Base-by-base conservation (phyloP, 148 eudicot genomes). In the Rhododendron mucronatum region DNA sequence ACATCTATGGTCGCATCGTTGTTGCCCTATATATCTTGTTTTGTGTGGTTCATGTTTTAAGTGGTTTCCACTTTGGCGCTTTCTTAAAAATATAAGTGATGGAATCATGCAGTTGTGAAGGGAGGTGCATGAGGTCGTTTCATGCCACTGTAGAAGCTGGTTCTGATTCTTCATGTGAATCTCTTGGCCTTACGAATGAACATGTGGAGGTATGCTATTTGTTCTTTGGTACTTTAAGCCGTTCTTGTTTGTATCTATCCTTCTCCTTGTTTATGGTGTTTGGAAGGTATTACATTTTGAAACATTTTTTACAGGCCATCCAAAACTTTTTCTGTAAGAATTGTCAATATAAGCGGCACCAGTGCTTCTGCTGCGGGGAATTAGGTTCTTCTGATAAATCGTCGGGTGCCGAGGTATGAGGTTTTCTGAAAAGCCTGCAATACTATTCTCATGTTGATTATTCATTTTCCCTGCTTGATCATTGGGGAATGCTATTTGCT, bases 81-180 rank as follows among this genome's bases (percentile, higher is more conserved):
- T 80, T 26, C 15, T 71, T n/a, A 14, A 11, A 15, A 5, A 28
- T 5, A 55, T 33, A n/a, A 81, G 51, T 55, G 12, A 37, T 26
- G 10, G 63, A 21, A 57, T 26, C 33, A 80, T 89, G 57, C 92
- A 96, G 99, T 67, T 96, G 99, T 85, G 99, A 96, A n/a, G 99
- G 99, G 50, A 88, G 87, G 88, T 96, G 99, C 90, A 88, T 96
- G 94, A 93, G 99, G 89, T 94, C 96, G 65, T 96, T 96, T 85
- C 98, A 97, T 91, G 92, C 98, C 77, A 92, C 94, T 65, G 86
- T 21, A 53, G 89, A 89, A 86, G 93, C 89, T 69, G 96, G 92
- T 87, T 89, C 88, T 13, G 92, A 92, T 21, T 92, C 96, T 14
- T n/a, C 57, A 39, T 97, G 99, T 85, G 73, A 65, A 41, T 91